phyloP scores from a whole-genome alignment of 169 alveolate genomes.

The Cryptosporidium ryanae region DNA sequence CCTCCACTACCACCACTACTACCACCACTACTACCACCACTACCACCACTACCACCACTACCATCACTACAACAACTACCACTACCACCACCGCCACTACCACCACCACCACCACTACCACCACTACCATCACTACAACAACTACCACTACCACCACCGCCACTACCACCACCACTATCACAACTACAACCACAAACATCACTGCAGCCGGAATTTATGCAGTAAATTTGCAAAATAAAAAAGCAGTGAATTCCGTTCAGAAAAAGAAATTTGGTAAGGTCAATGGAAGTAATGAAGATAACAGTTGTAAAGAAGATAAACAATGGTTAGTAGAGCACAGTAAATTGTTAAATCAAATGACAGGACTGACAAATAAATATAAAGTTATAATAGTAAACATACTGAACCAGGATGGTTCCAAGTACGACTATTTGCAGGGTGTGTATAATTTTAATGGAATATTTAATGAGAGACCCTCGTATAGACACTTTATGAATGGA shows the following conservation, averaged over 20 bases:
- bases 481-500: slow-evolving; percentile 51
- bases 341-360: slow-evolving; percentile 1
- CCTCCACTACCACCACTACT: slow-evolving; percentile 24
- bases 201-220: background rate
- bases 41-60: slow-evolving; percentile 28
- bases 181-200: background rate
- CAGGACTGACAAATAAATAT: slow-evolving; percentile 17
- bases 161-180: background rate
- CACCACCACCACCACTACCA: slow-evolving; percentile 8
- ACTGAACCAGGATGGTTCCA: slow-evolving; percentile 8
- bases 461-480: slow-evolving; percentile 56
- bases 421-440: slow-evolving; percentile 41
- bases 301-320: slow-evolving; percentile 29
- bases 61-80: slow-evolving; percentile 23
- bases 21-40: slow-evolving; percentile 36
- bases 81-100: slow-evolving; percentile 2
- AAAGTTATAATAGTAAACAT: slow-evolving; percentile 45
- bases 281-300: background rate
- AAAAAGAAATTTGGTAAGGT: no score
- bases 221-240: background rate
- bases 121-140: slow-evolving; percentile 19
- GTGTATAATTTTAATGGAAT: slow-evolving; percentile 47
- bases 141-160: slow-evolving; percentile 44
- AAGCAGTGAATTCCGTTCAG: background rate
- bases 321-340: slow-evolving; percentile 42